A percentile compares a stretch with the other conserved stretches of the same genome.
These are phyloP conservation scores for Botrytis paeoniae DNA, from an alignment of 2,329 filamentous ascomycete species.

Conservation along the genomic window DNA sequence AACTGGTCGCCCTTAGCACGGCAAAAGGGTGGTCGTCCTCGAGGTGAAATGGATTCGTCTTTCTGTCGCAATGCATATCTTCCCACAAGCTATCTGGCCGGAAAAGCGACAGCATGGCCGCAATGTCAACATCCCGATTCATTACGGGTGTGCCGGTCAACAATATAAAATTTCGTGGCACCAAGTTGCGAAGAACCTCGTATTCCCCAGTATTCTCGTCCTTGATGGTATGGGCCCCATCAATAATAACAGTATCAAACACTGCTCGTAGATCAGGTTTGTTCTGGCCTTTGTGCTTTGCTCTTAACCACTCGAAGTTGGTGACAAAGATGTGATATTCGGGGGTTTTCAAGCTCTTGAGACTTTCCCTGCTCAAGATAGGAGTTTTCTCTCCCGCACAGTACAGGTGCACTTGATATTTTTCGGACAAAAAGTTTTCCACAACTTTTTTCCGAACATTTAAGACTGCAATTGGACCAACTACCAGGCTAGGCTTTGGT, in stretches of 20 bases:
- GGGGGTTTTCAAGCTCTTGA: background rate
- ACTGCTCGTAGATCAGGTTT: background rate
- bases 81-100: background rate
- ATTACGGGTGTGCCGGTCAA: background rate
- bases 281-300: background rate
- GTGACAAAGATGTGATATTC: background rate
- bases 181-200: background rate
- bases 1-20: background rate
- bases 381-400: background rate
- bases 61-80: background rate
- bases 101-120: background rate
- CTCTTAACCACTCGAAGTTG: background rate
- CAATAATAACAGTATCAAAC: fast-evolving
- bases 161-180: background rate
- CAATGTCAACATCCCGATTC: background rate
- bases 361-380: background rate
- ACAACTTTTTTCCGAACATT: background rate
- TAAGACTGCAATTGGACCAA: background rate
- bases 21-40: background rate
- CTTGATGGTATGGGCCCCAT: background rate
- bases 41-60: background rate
- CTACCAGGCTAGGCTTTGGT: background rate
- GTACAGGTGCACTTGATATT: background rate
- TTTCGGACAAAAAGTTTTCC: background rate
- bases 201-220: background rate